These are phyloP conservation scores for Bipolaris cookei DNA, from an alignment of 2,329 filamentous ascomycete genomes.

Conservation along the genomic window DNA sequence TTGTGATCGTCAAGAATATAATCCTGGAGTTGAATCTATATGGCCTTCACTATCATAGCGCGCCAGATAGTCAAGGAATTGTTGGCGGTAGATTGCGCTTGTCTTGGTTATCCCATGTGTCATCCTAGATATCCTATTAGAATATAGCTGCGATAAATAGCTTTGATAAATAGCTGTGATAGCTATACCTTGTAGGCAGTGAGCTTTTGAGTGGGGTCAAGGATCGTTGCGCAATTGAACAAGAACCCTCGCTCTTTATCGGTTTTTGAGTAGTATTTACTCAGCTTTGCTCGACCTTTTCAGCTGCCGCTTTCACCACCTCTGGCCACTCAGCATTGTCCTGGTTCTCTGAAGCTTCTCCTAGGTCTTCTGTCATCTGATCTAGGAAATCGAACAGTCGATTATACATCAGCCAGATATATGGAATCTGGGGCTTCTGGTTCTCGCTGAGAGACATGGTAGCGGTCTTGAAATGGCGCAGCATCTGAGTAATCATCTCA, in stretches of 20 bases:
- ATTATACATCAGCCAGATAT: background rate
- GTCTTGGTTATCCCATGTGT: background rate
- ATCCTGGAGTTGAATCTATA: background rate
- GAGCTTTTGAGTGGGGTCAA: conserved; percentile 6
- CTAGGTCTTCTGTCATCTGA: background rate
- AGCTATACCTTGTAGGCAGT: conserved; percentile 10
- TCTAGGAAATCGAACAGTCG: background rate
- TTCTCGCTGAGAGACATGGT: background rate
- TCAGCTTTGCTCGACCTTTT: background rate
- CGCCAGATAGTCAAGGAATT: conserved; percentile 9
- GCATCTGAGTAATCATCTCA: background rate
- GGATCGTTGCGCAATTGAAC: background rate
- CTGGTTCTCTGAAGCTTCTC: background rate
- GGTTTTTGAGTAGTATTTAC: background rate
- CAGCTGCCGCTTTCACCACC: background rate
- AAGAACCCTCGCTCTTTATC: background rate
- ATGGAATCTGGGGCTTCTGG: background rate
- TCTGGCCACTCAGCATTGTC: background rate
- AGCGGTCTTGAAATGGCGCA: background rate
- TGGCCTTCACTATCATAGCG: background rate
- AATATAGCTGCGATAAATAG: conserved; percentile 9
- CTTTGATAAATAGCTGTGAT: conserved; percentile 14
- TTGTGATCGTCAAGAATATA: background rate
- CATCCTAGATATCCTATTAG: background rate
- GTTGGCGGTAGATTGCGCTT: background rate